These are phyloP conservation scores for Globisporangium apiculatum DNA, from an alignment of 352 stramenopile species.

Conservation along the genomic window DNA sequence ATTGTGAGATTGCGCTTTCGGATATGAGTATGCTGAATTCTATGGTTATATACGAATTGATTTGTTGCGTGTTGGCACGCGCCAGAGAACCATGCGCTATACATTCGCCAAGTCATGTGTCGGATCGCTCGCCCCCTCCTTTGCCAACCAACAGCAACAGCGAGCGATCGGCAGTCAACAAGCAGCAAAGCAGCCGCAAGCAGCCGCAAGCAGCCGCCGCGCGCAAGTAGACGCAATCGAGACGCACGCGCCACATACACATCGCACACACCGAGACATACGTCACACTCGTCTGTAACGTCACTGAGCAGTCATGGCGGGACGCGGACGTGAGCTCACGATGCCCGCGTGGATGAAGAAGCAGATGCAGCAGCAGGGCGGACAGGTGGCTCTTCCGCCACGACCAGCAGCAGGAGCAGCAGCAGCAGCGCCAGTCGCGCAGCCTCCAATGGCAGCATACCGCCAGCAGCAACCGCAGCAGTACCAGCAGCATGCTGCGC, in stretches of 20 bases:
- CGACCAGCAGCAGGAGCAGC: conserved; percentile 47
- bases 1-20: too few species aligned
- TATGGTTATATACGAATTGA: too few species aligned
- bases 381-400: conserved; percentile 12
- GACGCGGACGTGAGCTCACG: conserved; percentile 75
- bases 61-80: too few species aligned
- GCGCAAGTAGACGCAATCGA: background rate
- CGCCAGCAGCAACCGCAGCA: conserved; percentile 20
- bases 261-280: too few species aligned
- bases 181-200: background rate
- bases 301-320: conserved; percentile 35
- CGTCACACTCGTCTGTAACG: too few species aligned
- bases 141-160: background rate
- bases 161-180: background rate
- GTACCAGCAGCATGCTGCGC: conserved; percentile 9
- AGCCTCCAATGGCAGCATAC: conserved; percentile 5
- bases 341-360: conserved; percentile 88
- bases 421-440: conserved; percentile 10
- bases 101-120: too few species aligned
- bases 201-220: background rate
- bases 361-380: conserved; percentile 27
- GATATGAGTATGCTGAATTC: too few species aligned
- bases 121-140: too few species aligned
- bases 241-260: background rate
- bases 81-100: too few species aligned